Percentiles rank a stretch among this genome's conserved stretches.
phyloP scores from a whole-genome alignment of 306 rosid genomes.

The Malus fusca region DNA sequence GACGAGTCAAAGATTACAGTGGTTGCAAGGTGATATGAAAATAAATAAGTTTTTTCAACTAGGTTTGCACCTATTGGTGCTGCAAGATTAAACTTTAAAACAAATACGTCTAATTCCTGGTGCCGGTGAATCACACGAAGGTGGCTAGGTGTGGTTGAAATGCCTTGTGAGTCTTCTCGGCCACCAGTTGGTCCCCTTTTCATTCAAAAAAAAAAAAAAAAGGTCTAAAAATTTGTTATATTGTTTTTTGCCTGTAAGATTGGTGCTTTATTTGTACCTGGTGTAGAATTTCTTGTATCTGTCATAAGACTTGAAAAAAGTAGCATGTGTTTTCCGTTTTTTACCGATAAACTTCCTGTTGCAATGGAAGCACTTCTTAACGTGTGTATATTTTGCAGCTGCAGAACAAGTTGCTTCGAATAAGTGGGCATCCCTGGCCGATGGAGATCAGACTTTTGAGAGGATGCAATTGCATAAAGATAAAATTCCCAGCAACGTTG shows the following conservation, averaged over 20 bases:
- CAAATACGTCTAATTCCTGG: not conserved
- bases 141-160: no score
- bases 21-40: not conserved
- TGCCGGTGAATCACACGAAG: no score
- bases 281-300: not conserved
- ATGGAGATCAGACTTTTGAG: constrained; percentile 39
- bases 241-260: not conserved
- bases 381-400: constrained; percentile 16
- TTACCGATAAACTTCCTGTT: not conserved
- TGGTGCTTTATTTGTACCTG: not conserved
- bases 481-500: constrained; percentile 51
- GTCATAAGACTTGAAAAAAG: not conserved
- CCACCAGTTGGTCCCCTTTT: no score
- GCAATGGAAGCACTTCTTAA: not conserved
- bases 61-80: not conserved
- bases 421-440: constrained; percentile 12
- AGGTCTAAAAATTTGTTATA: not conserved
- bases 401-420: constrained; percentile 29
- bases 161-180: no score
- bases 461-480: constrained; percentile 57
- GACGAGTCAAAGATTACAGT: not conserved
- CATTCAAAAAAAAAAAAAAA: not conserved
- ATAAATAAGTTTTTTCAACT: not conserved
- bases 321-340: not conserved
- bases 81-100: not conserved